Evolutionary conservation across 495 filamentous ascomycete species (phyloP).

Genomic region (Hypoxylon lienhwacheense): DNA sequence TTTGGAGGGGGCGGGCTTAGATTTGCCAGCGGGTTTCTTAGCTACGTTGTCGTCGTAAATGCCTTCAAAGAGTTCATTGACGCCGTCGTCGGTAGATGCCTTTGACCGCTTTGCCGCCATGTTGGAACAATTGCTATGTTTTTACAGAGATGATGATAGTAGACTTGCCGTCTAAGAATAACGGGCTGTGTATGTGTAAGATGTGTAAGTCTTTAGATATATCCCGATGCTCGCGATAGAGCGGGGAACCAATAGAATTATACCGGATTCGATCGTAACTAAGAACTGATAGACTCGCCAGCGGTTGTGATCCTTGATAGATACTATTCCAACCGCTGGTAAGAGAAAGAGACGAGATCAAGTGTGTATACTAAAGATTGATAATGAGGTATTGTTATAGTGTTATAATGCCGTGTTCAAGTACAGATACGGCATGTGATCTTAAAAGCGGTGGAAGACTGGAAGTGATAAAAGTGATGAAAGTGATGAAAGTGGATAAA

Average conservation of each 20-base stretch:
- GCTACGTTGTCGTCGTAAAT: slow-evolving; percentile 57
- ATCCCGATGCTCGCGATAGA: slow-evolving; percentile 13
- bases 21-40: slow-evolving; percentile 51
- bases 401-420: neutral
- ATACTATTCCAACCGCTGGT: slow-evolving; percentile 23
- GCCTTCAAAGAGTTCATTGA: slow-evolving; percentile 78
- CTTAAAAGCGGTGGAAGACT: no score
- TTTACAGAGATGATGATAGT: slow-evolving; percentile 7
- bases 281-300: slow-evolving; percentile 14
- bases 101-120: slow-evolving; percentile 51
- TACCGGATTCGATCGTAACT: slow-evolving; percentile 19
- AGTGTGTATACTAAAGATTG: neutral
- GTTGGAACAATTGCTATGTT: slow-evolving; percentile 12
- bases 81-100: slow-evolving; percentile 70
- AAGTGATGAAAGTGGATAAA: neutral
- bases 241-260: slow-evolving; percentile 26
- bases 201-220: slow-evolving; percentile 11
- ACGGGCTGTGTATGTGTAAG: slow-evolving; percentile 1
- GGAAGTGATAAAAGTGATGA: no score
- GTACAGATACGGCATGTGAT: slow-evolving; percentile 5
- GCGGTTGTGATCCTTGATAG: slow-evolving; percentile 29
- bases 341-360: slow-evolving; percentile 1
- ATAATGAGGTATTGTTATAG: neutral
- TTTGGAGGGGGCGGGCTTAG: slow-evolving; percentile 50
- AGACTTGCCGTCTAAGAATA: neutral